A percentile compares a stretch with the other conserved stretches of the same genome.
These are phyloP conservation scores for Phycomyces blakesleeanus DNA, from an alignment of 192 early-diverging fungal genomes.

Conservation along the genomic window DNA sequence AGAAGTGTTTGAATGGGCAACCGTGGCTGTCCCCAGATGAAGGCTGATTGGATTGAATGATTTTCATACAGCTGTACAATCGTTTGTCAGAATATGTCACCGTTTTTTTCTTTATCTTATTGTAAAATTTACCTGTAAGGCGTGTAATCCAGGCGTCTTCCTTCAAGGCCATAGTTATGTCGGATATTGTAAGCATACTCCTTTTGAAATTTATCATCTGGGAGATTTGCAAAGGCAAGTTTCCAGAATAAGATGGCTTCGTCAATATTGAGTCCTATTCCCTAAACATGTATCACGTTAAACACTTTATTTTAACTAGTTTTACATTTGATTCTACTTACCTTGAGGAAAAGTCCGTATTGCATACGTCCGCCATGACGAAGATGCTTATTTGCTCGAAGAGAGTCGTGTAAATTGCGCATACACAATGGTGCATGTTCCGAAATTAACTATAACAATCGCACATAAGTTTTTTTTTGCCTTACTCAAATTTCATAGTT, in stretches of 20 bases:
- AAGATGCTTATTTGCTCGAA: constrained; percentile 74
- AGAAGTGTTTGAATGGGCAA: constrained; percentile 90
- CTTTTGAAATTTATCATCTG: constrained; percentile 91
- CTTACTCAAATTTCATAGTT: not conserved
- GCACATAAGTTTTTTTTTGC: not conserved
- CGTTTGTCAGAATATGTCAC: not conserved
- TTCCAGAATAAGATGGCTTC: constrained; percentile 94
- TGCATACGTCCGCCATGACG: constrained; percentile 88
- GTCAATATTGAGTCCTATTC: constrained; percentile 81
- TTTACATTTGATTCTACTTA: constrained; percentile 1
- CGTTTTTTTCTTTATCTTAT: not conserved
- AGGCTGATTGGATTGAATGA: constrained; percentile 80
- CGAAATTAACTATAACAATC: constrained; percentile 38
- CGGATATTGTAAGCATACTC: constrained; percentile 92
- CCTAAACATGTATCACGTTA: constrained; percentile 31
- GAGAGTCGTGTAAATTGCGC: constrained; percentile 70
- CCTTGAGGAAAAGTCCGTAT: constrained; percentile 91
- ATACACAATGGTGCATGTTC: constrained; percentile 91
- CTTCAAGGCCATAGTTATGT: constrained; percentile 95
- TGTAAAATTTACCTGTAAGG: constrained; percentile 57
- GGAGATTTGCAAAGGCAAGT: constrained; percentile 69
- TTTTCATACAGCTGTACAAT: constrained; percentile 66
- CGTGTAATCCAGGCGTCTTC: constrained; percentile 75
- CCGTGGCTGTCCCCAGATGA: constrained; percentile 87
- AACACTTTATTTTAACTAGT: not conserved